A percentile compares a stretch with the other conserved stretches of the same genome.
phyloP scores from a whole-genome alignment of 2,329 filamentous ascomycete genomes.

The Fusarium buxicola region DNA sequence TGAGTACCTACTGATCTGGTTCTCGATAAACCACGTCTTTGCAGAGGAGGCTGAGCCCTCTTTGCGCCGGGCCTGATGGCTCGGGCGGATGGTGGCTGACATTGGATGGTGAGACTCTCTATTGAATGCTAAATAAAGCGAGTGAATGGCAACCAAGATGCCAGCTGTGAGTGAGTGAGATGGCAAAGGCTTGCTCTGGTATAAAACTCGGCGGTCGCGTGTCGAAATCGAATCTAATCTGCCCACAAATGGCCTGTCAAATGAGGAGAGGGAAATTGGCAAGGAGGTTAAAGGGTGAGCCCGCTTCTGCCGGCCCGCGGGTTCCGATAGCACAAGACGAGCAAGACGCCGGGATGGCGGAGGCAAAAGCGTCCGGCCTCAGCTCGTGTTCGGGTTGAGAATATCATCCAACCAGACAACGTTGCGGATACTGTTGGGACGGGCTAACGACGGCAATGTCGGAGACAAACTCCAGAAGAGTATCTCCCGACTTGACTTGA shows the following conservation, averaged over 20 bases:
- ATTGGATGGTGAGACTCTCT: background rate
- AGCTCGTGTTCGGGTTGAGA: no score
- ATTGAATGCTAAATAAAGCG: background rate
- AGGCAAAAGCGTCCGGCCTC: no score
- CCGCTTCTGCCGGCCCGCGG: background rate
- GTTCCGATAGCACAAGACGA: background rate
- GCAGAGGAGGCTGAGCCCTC: background rate
- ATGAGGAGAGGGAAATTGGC: background rate
- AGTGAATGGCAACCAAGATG: background rate
- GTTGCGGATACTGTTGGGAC: no score
- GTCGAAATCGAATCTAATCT: background rate
- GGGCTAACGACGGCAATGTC: no score
- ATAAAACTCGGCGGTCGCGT: background rate
- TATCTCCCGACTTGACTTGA: no score
- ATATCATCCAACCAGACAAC: no score
- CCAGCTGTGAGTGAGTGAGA: background rate
- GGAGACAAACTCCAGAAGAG: no score
- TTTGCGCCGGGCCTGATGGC: background rate
- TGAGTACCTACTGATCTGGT: slow-evolving; percentile 18
- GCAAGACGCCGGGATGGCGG: background rate
- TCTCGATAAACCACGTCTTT: slow-evolving; percentile 30
- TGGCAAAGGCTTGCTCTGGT: background rate
- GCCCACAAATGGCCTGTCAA: slow-evolving; percentile 1
- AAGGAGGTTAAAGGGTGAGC: background rate
- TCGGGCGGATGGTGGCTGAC: background rate